Conservation (phyloP, 2,329 filamentous ascomycete species). For the Fusarium transvaalense region DNA sequence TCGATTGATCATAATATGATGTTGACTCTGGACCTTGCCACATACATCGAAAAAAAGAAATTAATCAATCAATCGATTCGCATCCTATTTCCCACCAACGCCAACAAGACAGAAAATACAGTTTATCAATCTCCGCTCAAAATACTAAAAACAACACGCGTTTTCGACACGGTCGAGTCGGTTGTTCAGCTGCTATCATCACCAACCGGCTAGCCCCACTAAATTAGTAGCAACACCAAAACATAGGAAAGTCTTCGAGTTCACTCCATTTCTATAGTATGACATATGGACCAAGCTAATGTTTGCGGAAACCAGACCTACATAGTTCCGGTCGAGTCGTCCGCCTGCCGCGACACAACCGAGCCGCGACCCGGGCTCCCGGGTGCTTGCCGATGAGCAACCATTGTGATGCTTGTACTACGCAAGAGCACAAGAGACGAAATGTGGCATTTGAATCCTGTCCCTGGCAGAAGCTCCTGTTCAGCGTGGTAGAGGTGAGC, state of each 20-base stretch:
- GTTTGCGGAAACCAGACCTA: slow-evolving; percentile 15
- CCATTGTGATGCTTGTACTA: background rate
- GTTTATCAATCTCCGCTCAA: slow-evolving; percentile 14
- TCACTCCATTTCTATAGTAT: slow-evolving; percentile 19
- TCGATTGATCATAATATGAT: slow-evolving; percentile 11
- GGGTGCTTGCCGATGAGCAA: slow-evolving; percentile 40
- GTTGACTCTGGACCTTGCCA: background rate
- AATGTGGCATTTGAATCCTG: slow-evolving; percentile 14
- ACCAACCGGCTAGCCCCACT: slow-evolving; percentile 10
- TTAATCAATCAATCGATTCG: slow-evolving; percentile 7
- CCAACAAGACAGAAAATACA: slow-evolving; percentile 1
- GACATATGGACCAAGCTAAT: slow-evolving; percentile 25
- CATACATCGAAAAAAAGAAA: background rate
- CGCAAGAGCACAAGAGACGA: slow-evolving; percentile 8
- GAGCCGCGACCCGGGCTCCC: slow-evolving; percentile 43
- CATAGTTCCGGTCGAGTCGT: slow-evolving; percentile 40
- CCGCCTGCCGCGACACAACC: slow-evolving; percentile 39
- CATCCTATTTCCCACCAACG: background rate
- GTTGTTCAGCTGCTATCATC: slow-evolving; percentile 16
- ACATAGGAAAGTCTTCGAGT: slow-evolving; percentile 10
- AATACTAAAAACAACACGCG: slow-evolving; percentile 16
- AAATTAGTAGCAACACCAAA: slow-evolving; percentile 14
- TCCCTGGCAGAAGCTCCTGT: slow-evolving; percentile 15
- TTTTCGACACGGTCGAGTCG: slow-evolving; percentile 13
- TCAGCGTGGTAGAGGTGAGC: background rate